Percentiles rank a stretch among this genome's conserved stretches.
These are phyloP conservation scores for Aspergillus sclerotialis DNA, from an alignment of 2,329 filamentous ascomycete species.

Conservation along the genomic window DNA sequence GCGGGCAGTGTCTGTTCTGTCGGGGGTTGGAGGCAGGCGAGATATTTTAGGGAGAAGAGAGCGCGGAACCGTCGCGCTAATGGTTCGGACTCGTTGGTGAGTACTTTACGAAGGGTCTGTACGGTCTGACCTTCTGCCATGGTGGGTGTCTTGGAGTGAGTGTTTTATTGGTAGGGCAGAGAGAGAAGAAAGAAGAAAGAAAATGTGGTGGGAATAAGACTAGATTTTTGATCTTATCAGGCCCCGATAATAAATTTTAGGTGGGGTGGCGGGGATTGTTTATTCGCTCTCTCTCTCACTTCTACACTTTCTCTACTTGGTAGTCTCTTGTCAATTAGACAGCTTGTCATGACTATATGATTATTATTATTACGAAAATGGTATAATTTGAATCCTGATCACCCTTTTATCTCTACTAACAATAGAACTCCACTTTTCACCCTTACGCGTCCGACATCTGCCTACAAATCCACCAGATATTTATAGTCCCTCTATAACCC, in stretches of 20 bases:
- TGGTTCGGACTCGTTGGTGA: slow-evolving; percentile 72
- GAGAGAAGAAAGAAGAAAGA: slow-evolving; percentile 2
- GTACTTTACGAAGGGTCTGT: slow-evolving; percentile 59
- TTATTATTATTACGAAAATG: too few relatives aligned
- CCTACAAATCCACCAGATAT: too few relatives aligned
- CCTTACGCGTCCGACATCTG: too few relatives aligned
- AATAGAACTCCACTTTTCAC: too few relatives aligned
- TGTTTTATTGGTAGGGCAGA: slow-evolving; percentile 1
- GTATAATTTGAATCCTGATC: too few relatives aligned
- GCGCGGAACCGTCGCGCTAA: slow-evolving; percentile 89
- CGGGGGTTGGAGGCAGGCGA: slow-evolving; percentile 62
- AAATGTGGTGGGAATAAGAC: slow-evolving; percentile 7
- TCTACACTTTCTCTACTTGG: too few relatives aligned
- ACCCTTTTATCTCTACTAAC: too few relatives aligned
- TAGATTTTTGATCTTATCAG: slow-evolving; percentile 30
- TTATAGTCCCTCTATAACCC: too few relatives aligned
- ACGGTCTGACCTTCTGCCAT: slow-evolving; percentile 6
- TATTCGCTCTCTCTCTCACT: too few relatives aligned
- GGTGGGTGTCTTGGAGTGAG: not conserved
- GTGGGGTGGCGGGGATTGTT: slow-evolving; percentile 33
- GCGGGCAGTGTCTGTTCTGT: slow-evolving; percentile 55
- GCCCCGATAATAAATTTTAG: slow-evolving; percentile 27
- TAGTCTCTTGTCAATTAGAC: too few relatives aligned
- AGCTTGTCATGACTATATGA: too few relatives aligned
- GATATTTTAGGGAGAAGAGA: slow-evolving; percentile 93